Evolutionary conservation across 148 eudicot genomes (phyloP).

Genomic region (Rhododendron ovatum): DNA sequence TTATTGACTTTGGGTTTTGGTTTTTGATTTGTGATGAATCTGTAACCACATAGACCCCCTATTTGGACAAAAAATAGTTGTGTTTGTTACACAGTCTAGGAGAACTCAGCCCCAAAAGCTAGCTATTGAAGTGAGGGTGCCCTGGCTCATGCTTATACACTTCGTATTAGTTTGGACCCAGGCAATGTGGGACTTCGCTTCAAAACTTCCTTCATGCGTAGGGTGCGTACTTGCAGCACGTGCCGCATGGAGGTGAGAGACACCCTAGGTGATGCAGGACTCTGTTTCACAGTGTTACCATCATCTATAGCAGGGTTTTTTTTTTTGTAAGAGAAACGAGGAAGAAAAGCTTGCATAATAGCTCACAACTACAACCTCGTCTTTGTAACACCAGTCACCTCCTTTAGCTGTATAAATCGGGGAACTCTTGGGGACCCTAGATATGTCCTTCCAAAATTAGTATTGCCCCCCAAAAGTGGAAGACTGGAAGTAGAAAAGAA

Average conservation of each 20-base stretch:
- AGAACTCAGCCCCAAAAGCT: neutral
- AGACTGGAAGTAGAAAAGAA: neutral
- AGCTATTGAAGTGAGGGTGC: neutral
- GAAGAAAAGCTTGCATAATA: neutral
- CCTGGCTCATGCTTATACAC: neutral
- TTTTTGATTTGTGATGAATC: neutral
- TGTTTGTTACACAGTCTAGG: neutral
- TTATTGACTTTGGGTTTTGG: neutral
- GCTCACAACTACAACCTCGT: neutral
- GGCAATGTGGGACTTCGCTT: neutral
- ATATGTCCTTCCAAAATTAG: neutral
- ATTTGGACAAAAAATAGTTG: neutral
- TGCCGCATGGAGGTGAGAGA: neutral
- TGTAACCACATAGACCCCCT: neutral
- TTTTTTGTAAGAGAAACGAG: neutral
- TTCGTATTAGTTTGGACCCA: neutral
- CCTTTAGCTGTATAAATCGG: neutral
- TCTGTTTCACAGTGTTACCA: no score
- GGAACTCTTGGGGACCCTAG: neutral
- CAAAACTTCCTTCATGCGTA: neutral
- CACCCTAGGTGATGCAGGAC: neutral
- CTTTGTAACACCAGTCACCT: neutral
- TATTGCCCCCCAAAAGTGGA: neutral
- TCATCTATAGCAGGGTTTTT: neutral
- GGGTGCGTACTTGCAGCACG: neutral